A percentile compares a stretch with the other conserved stretches of the same genome.
Evolutionary conservation across 2,329 filamentous ascomycete species (phyloP).

Genomic region (Calcarisporium arbuscula): DNA sequence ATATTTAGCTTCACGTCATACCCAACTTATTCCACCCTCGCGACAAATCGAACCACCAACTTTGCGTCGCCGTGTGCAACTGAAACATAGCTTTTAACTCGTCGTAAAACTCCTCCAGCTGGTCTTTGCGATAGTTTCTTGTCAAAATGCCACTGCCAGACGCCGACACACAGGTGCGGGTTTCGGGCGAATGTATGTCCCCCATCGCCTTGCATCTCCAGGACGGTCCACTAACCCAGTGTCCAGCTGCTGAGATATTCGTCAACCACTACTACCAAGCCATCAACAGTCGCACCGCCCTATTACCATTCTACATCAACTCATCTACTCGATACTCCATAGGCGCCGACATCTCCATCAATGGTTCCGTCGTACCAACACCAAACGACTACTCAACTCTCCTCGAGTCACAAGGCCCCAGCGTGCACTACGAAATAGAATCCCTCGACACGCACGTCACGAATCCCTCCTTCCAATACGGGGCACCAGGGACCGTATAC

Average conservation of each 20-base stretch:
- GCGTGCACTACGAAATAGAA: constrained; percentile 65
- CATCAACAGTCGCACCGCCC: constrained; percentile 56
- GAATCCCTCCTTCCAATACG: constrained; percentile 58
- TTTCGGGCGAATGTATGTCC: constrained; percentile 38
- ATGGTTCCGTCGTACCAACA: constrained; percentile 61
- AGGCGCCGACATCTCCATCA: constrained; percentile 70
- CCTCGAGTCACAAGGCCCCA: constrained; percentile 55
- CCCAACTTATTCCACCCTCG: background rate
- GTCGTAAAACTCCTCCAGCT: constrained; percentile 1
- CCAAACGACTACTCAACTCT: constrained; percentile 61
- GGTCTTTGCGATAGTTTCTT: constrained; percentile 1
- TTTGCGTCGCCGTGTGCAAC: background rate
- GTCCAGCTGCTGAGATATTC: constrained; percentile 62
- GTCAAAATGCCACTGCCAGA: constrained; percentile 28
- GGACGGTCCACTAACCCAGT: constrained; percentile 1
- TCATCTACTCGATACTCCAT: constrained; percentile 45
- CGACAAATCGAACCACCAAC: background rate
- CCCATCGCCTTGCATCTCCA: background rate
- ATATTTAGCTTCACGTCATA: constrained; percentile 3
- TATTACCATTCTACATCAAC: constrained; percentile 67
- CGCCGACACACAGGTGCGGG: constrained; percentile 37
- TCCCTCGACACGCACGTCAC: constrained; percentile 72
- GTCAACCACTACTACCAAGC: constrained; percentile 68
- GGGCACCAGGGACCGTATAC: constrained; percentile 42
- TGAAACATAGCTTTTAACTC: background rate